Base-by-base conservation (phyloP, 768 basidiomycete species). In the Lentinula sp. region DNA sequence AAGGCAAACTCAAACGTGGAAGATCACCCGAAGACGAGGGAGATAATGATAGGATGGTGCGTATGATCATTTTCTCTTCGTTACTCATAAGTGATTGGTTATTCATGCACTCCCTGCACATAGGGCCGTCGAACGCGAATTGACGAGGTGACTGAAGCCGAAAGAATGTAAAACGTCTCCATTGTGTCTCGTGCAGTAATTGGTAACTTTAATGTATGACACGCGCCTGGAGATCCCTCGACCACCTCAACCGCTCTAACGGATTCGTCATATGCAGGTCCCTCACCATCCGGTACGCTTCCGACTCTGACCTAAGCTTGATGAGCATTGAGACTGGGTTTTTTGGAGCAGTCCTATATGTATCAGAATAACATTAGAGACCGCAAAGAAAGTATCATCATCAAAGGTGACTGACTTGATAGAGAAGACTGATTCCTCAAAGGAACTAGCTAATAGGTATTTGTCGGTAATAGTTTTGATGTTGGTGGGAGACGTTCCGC, bases 21-120 rank as follows among this genome's bases (percentile, higher is more conserved):
- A 80, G 90, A 65, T 92, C 90, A 49, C 89, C 88, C 51, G 89
- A 89, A 3, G 90, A 92, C 51, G 90, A 92, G 50, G 87, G 77
- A 0, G 88, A 88, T 15, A 74, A 70, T 55, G 70, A 68, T 46
- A 78, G 87, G 76, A 67, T 76, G 73, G 89, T 88, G 51, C 65
- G 86, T 76, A 10, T 5, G 13, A 39, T 13, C 40, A 35, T 61
- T 31, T 2, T 10, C 28, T 35, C 62, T 48, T 18, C 60, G 50
- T 42, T 15, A 61, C 13, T 16, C 43, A 64, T 35, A 62, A 28
- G 52, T 28, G 23, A 57, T 11, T 42, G 37, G 9, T 39, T 5
- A 39, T 16, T 18, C 37, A n/a, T 39, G 11, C 60, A 31, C 60
- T 40, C 23, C 37, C 32, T 42, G 60, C 57, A 50, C 45, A 58